phyloP scores from a whole-genome alignment of 352 stramenopile genomes.

The Globisporangium radiosum region DNA sequence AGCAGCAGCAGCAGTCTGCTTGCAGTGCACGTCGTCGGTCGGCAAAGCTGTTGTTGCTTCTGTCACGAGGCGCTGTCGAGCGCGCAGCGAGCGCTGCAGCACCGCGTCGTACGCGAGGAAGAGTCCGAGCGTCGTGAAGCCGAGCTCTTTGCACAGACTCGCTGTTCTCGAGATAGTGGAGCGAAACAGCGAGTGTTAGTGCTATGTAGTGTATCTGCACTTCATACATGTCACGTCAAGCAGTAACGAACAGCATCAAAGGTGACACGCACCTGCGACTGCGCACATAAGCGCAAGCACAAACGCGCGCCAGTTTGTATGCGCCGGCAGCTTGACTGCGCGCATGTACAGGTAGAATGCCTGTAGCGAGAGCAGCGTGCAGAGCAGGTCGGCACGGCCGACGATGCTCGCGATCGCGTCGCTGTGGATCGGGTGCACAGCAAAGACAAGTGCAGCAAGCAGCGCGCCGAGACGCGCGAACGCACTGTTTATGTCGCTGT shows the following conservation, averaged over 20 bases:
- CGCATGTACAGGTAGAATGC: conserved; percentile 54
- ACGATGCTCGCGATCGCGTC: conserved; percentile 89
- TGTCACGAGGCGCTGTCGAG: neutral
- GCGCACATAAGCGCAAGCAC: conserved; percentile 3
- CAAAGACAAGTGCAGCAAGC: conserved; percentile 79
- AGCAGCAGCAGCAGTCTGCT: neutral
- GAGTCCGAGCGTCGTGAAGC: conserved; percentile 77
- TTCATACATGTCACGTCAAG: neutral
- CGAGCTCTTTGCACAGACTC: conserved; percentile 85
- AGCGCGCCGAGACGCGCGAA: conserved; percentile 8
- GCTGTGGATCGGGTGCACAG: conserved; percentile 88
- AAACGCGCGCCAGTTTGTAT: conserved; percentile 19
- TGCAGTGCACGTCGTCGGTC: too few relatives aligned
- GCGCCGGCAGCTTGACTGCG: conserved; percentile 7
- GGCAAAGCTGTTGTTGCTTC: neutral
- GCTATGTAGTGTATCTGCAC: too few relatives aligned
- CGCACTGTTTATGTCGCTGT: neutral
- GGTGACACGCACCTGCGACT: conserved; percentile 12
- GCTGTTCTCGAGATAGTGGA: conserved; percentile 10
- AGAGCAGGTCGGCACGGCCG: conserved; percentile 86
- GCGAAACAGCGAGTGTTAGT: neutral
- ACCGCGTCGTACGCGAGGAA: conserved; percentile 51
- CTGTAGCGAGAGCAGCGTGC: conserved; percentile 52
- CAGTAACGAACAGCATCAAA: neutral
- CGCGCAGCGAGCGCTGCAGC: conserved; percentile 16